Percentiles rank a stretch among this genome's conserved stretches.
Conservation (phyloP, 768 basidiomycete genomes). For the Dioszegia aurantiaca region DNA sequence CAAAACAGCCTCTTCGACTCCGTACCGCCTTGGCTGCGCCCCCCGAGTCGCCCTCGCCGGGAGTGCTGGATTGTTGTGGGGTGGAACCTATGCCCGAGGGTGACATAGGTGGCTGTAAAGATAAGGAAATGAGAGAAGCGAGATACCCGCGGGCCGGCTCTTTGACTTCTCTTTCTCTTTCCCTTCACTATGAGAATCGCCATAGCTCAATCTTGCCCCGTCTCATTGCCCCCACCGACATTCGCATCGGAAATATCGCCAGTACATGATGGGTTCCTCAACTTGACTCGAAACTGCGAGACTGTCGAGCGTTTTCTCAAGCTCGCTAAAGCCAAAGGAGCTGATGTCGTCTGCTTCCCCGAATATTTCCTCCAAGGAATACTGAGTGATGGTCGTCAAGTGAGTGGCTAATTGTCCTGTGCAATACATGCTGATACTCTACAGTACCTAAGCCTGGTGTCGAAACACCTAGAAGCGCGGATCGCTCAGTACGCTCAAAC, state of each 20-base stretch:
- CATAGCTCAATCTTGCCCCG: conserved; percentile 36
- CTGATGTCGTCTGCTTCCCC: conserved; percentile 45
- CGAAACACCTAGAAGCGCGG: conserved; percentile 21
- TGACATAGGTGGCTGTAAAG: no score
- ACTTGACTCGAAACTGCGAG: conserved; percentile 22
- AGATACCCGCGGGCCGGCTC: no score
- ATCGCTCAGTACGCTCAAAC: conserved; percentile 25
- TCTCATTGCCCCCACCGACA: conserved; percentile 21
- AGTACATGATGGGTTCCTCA: conserved; percentile 24
- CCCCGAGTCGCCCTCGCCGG: neutral
- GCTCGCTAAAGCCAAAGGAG: conserved; percentile 15
- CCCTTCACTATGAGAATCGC: conserved; percentile 25
- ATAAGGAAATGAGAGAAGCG: no score
- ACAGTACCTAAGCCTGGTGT: conserved; percentile 42
- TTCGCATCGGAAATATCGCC: conserved; percentile 16
- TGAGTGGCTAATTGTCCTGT: conserved; percentile 14
- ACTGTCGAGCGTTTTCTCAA: conserved; percentile 17
- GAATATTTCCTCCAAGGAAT: conserved; percentile 49
- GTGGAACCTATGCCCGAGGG: no score
- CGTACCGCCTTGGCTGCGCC: neutral
- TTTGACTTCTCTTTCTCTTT: neutral
- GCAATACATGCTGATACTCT: neutral
- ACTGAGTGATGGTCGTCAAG: conserved; percentile 32
- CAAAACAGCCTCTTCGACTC: conserved; percentile 16
- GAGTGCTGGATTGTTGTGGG: neutral